Evolutionary conservation across 805 yeast genomes (phyloP).

Genomic region (Kuraishia capsulata): DNA sequence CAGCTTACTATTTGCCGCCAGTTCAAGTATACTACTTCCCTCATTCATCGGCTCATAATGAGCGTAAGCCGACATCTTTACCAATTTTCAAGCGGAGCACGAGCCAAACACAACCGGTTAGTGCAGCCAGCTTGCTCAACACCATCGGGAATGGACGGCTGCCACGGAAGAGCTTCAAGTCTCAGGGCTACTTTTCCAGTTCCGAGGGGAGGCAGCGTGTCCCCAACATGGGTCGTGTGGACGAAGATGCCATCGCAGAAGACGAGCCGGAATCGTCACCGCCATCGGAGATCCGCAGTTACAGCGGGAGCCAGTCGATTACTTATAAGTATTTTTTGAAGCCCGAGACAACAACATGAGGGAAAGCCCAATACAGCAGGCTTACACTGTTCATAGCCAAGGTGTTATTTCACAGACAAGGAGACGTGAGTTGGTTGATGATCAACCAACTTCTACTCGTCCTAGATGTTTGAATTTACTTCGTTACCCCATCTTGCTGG

Average conservation of each 20-base stretch:
- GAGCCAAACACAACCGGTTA: background rate
- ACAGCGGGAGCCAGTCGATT: background rate
- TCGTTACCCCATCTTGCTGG: too few species aligned
- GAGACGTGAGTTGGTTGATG: too few species aligned
- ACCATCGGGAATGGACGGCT: background rate
- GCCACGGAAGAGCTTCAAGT: background rate
- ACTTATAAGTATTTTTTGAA: constrained; percentile 1
- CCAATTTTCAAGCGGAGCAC: background rate
- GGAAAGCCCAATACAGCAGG: too few species aligned
- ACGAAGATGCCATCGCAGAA: background rate
- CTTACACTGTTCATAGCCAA: too few species aligned
- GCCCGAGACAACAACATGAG: constrained; percentile 1
- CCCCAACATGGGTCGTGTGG: background rate
- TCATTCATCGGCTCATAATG: constrained; percentile 32
- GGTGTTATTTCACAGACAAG: too few species aligned
- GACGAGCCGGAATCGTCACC: background rate
- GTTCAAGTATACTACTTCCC: constrained; percentile 40
- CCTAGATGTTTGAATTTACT: too few species aligned
- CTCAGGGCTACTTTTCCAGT: background rate
- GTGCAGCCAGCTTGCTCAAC: background rate
- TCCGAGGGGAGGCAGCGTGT: background rate
- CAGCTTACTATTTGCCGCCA: constrained; percentile 39
- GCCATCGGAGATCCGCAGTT: too few species aligned
- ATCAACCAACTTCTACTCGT: too few species aligned
- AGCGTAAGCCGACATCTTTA: background rate